Evolutionary conservation across 2,329 filamentous ascomycete species (phyloP), one percentile per base, ranked within the genome.

Genomic region (Sarocladiaceae sp.): DNA sequence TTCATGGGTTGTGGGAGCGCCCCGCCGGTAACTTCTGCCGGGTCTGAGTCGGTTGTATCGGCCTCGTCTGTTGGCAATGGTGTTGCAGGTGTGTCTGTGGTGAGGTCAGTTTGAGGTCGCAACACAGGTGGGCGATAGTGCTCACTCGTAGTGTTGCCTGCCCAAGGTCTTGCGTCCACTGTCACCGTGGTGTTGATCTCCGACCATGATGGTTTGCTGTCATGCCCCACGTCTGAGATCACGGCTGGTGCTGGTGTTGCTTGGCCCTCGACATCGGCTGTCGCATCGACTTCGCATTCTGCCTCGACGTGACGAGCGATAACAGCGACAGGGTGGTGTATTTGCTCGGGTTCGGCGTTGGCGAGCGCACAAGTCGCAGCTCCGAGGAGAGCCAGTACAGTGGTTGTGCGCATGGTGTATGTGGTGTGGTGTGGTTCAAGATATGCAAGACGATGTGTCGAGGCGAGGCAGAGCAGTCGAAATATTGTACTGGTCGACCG

Each of bases 1-100:
- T 67, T 60, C 64, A 67, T 62, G 48, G 64, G 61, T 51, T 63
- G 60, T 33, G 63, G 59, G 42, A 66, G 59, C 18, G 65, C 65
- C 28, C 65, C 66, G 17, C 64, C 67, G 12, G 65, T 64, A 17
- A 64, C 61, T 33, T 60, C 59, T 23, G 62, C 54, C 37, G 61
- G 23, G 52, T n/a, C 54, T 57, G 20, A 61, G 15, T 50, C 47
- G 29, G 47, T 50, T 17, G 12, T 29, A 28, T 33, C 28, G 5
- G 44, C n/a, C 3, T 48, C 26, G 11, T 48, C 44, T 18, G 44
- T 48, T 20, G 44, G 28, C 17, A 48, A 22, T 3, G 44, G 44
- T 13, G 44, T 33, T 20, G 44, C 10, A 12, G 44, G 44, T 33
- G 44, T 48, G n/a, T 48, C 44, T 48, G 44, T 5, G 10, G 22